Base-by-base conservation (phyloP, 1,284 basidiomycete species). In the Austroboletus niveus region DNA sequence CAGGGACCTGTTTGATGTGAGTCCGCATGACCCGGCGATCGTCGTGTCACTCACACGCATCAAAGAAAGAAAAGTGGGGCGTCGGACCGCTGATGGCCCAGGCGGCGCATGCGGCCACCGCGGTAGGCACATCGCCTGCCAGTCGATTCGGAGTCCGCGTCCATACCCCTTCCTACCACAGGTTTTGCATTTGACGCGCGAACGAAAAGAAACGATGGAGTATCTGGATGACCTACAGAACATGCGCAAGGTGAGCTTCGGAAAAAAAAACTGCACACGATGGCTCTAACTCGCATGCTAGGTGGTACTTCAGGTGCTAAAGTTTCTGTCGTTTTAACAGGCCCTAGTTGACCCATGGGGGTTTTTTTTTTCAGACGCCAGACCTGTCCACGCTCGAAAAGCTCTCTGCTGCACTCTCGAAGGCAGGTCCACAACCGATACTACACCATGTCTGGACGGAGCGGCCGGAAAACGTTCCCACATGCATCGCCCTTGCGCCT, bases 51-150 rank as follows among this genome's bases (percentile, higher is more conserved):
- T 29, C 14, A 10, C 9, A 39, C 6, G 9, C 8, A 20, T 46
- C 49, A 78, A 52, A 78, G 75, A 64, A 65, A 36, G 72, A 73
- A 49, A 72, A 69, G 15, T 82, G 80, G 80, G 73, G 75, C 5
- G 66, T 74, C n/a, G 79, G 80, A 3, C 77, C 79, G 4, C 69
- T 81, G 51, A 79, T 82, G 76, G 76, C 77, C 1, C 79, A 81
- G 57, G 71, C 71, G 0, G 79, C 80, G 1, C 79, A 81, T 56
- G 79, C 79, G 2, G 72, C 79, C 8, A 71, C 75, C 5, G 79
- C 78, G 4, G 75, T 78, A 57, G 38, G 54, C 17, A n/a, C n/a
- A 36, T n/a, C 14, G 12, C n/a, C 9, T 17, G 32, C 32, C 32
- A 8, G 11, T 24, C 7, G 1, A 4, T 17, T 17, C 17, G 17